phyloP scores from a whole-genome alignment of 1,284 basidiomycete genomes.

The Tranzscheliella williamsii region DNA sequence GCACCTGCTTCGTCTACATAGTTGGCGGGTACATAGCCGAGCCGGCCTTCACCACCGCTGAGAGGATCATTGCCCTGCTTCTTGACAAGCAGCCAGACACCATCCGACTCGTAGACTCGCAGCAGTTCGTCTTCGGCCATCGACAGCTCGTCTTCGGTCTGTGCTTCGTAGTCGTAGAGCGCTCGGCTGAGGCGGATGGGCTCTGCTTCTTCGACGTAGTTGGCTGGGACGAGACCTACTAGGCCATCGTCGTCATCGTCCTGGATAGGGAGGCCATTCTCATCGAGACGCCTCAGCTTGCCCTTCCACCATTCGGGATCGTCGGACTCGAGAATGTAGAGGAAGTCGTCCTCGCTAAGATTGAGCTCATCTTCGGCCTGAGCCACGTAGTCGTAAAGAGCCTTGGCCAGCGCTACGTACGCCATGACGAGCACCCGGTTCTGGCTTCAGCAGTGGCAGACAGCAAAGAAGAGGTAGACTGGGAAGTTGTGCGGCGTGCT shows the following conservation, averaged over 20 bases:
- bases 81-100: conserved; percentile 56
- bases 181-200: conserved; percentile 54
- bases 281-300: conserved; percentile 41
- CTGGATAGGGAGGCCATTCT: conserved; percentile 27
- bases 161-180: conserved; percentile 55
- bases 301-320: conserved; percentile 60
- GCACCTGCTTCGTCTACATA: conserved; percentile 58
- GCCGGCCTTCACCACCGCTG: conserved; percentile 39
- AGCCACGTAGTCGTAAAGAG: conserved; percentile 59
- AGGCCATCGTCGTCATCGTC: conserved; percentile 27
- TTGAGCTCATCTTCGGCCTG: conserved; percentile 58
- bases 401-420: conserved; percentile 56
- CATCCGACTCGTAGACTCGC: conserved; percentile 53
- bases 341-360: conserved; percentile 53
- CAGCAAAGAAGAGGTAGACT: no score
- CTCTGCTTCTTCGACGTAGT: conserved; percentile 57
- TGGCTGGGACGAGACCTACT: conserved; percentile 57
- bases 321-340: conserved; percentile 58
- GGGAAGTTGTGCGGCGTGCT: no score
- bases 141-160: conserved; percentile 56
- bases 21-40: conserved; percentile 58
- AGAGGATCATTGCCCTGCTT: conserved; percentile 50
- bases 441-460: no score
- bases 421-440: no score
- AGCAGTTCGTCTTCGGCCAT: conserved; percentile 55